Evolutionary conservation across 306 rosid species (phyloP), one percentile per base, ranked within the genome.

Genomic region (Lathyrus tuberosus): DNA sequence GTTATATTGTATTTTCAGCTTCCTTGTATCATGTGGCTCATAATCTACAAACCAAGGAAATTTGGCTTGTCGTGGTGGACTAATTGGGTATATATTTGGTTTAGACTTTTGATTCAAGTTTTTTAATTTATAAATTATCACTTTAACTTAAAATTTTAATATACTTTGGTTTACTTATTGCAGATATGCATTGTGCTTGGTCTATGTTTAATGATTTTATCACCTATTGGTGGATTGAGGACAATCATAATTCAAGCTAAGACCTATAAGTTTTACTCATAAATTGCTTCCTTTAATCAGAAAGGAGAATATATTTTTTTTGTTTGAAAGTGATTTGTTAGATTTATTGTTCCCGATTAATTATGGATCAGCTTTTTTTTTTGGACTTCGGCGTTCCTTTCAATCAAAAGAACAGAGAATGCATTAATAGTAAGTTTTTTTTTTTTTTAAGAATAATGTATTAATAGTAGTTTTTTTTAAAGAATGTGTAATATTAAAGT

Each of bases 211-310:
- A 88, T 87, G 87, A 13, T 88, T 63, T 13, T 90, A 16, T 43
- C 97, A 38, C 90, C 97, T 3, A 86, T 86, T 41, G 98, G 98
- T 46, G 98, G 90, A 75, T 76, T 90, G 76, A 86, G 97, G 79
- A 11, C 74, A 9, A 93, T 93, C 84, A 76, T 88, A 76, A 2
- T 85, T 67, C 6, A 74, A 22, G 86, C 96, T 37, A 88, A 85
- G 81, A 10, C 4, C 31, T 90, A 88, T 71, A 0, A 64, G 15
- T 93, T 93, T 62, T 93, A 85, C 91, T 69, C 85, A 4, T 93
- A 78, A 76, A 20, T 37, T 40, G 51, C 10, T 40, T 70, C 38
- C 38, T 40, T 18, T 10, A 49, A 52, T 65, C 18, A 15, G 11
- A 51, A 38, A 47, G 24, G 35, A 28, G 30, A 16, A 35, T 16